Evolutionary conservation across 2,329 filamentous ascomycete species (phyloP), one percentile per base, ranked within the genome.

Genomic region (Aspergillus arachidicola): DNA sequence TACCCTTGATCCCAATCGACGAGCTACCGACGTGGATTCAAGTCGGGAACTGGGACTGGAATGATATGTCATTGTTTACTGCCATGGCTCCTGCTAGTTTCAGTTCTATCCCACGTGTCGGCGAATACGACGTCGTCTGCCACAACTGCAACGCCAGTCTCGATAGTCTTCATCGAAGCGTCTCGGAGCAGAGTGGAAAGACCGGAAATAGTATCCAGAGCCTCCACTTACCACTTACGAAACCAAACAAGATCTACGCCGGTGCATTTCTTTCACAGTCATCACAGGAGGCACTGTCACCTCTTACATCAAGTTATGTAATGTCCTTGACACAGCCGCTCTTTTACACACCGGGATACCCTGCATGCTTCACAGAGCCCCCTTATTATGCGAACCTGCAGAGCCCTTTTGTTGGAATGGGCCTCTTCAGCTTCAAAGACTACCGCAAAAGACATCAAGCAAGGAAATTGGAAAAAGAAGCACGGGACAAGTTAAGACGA

Each of bases 1-100:
- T 78, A 12, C 80, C 81, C 9, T 69, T 83, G 30, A 75, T 83
- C 26, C 73, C 81, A 0, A 58, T 80, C 9, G 81, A 82, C 59
- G 80, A 83, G 68, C 68, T 83, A 4, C 80, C 80, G 3, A 51
- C 64, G 1, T 77, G 76, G 73, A 54, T 78, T 10, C 68, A 72
- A 19, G 34, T 79, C n/a, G 70, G 71, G 26, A 62, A 69, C 57
- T 69, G 66, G 61, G 63, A 71, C 19, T 70, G 68, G 54, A 66
- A 66, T n/a, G 64, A 68, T 32, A 38, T 55, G 2, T 51, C 58
- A 14, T 60, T 72, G 51, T 64, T 65, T 51, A 51, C 61, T 26
- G 61, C 60, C 3, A 71, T 77, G 70, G 61, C 65, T 14, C 70
- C 69, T 1, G 74, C 67, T 4, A 71, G 67, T 7, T 59, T 62